These are phyloP conservation scores for Patellaria atrata DNA, from an alignment of 495 filamentous ascomycete species.

Conservation along the genomic window DNA sequence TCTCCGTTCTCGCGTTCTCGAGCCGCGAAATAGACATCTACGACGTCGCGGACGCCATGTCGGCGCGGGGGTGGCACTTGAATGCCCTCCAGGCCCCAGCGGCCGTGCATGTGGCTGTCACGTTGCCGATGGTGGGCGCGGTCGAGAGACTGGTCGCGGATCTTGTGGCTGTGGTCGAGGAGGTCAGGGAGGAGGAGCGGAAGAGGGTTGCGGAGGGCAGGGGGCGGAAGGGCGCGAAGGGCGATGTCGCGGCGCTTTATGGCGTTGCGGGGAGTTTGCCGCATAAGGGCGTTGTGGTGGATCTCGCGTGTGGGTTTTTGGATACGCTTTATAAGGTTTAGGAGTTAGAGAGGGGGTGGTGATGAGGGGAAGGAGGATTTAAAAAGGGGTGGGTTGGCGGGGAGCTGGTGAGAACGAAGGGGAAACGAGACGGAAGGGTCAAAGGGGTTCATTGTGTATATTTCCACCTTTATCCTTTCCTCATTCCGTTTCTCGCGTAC, in stretches of 20 bases:
- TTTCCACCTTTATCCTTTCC: not conserved
- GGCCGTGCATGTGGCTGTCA: slow-evolving; percentile 95
- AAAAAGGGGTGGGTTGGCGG: not conserved
- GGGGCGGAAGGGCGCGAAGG: slow-evolving; percentile 47
- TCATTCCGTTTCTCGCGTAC: too few relatives aligned
- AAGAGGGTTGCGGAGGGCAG: slow-evolving; percentile 59
- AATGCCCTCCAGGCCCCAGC: slow-evolving; percentile 86
- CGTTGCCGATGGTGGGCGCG: slow-evolving; percentile 63
- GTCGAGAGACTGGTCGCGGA: slow-evolving; percentile 69
- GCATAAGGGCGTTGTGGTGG: slow-evolving; percentile 86
- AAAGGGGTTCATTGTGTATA: not conserved
- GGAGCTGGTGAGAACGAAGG: not conserved
- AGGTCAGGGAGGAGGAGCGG: slow-evolving; percentile 52
- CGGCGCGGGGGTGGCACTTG: slow-evolving; percentile 77
- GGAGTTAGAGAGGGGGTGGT: slow-evolving; percentile 7
- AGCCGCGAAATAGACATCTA: slow-evolving; percentile 47
- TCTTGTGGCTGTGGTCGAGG: slow-evolving; percentile 61
- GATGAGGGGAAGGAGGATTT: not conserved
- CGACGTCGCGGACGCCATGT: slow-evolving; percentile 43
- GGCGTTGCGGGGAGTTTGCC: slow-evolving; percentile 90
- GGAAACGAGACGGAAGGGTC: not conserved
- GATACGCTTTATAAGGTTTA: slow-evolving; percentile 93
- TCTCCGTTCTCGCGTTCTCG: slow-evolving; percentile 79
- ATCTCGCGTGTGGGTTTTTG: slow-evolving; percentile 80
- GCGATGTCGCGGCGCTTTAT: slow-evolving; percentile 80